Evolutionary conservation across 2,329 filamentous ascomycete species (phyloP), one percentile per base, ranked within the genome.

Genomic region (Aspergillus viridinutans): DNA sequence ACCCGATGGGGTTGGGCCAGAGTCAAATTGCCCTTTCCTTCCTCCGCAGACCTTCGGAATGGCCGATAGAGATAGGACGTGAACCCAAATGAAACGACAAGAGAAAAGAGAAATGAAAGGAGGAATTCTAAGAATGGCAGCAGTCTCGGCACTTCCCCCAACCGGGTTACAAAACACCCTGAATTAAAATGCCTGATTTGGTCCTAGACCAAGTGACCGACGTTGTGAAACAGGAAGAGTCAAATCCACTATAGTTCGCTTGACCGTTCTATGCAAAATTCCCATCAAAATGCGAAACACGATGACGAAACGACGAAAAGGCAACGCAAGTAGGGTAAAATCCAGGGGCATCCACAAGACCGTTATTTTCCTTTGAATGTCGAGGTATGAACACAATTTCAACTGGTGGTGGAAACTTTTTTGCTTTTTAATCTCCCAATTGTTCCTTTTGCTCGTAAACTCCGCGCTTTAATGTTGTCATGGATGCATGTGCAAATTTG

Each of bases 211-310:
- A 49, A 56, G 21, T 14, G 49, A 51, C 21, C 23, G 62, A 47
- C 48, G 35, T 54, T 28, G 57, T 35, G 14, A 47, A 54, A 20
- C 47, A 49, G 50, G 56, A 58, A 57, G 49, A 58, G 54, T 53
- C 35, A 53, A 59, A 56, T 55, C 52, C 54, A 54, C 40, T n/a
- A 50, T 47, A 59, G 47, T 57, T 58, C 57, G 58, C 56, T 63
- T 50, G 60, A 57, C 60, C 59, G 56, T 58, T 67, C 61, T 63
- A 65, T 65, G 63, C 62, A 61, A 64, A 59, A 63, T 42, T 28
- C 35, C 55, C 51, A 52, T 58, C 57, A 56, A 60, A 50, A 49
- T 43, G 35, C 53, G 50, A 45, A 54, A 53, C 54, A 47, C 54
- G 23, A 49, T 26, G 17, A n/a, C 20, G 9, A 49, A 32, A 32